Base-by-base conservation (phyloP, 345 rosid species). In the Hypericum perforatum region DNA sequence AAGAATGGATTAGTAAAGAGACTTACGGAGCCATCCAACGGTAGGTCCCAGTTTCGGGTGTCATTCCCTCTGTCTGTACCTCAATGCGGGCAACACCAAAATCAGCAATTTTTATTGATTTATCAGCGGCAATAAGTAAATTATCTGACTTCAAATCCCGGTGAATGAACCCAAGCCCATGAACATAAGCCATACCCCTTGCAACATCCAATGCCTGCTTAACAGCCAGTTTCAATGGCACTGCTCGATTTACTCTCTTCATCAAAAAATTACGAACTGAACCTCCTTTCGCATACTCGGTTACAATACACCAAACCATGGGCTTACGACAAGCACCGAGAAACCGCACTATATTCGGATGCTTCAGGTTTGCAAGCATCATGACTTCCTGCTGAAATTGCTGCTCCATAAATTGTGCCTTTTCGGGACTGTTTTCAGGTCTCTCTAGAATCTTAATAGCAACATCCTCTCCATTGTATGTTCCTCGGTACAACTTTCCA, bases 401-500 rank as follows among this genome's bases (percentile, higher is more conserved):
- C 37, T 65, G 69, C 43, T 65, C 69, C 69, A 53, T 65, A 38
- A 57, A 52, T 48, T 58, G 63, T n/a, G 63, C 63, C 36, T 12
- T 65, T 15, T 65, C 69, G 0, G 56, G 59, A 59, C 53, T 53
- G 22, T 53, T 58, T 38, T 53, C 63, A 15, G 69, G 69, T 44
- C 69, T 65, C 69, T 65, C 69, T 49, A 65, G 53, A 40, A 65
- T 58, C 63, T 65, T 65, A 32, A 65, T 53, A 9, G 69, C 69
- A 58, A 65, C 63, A 41, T 65, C 63, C 49, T 65, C 69, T 39
- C 69, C 63, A 37, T 53, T 65, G 38, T 65, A 65, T 15, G 60
- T 65, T 14, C 69, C 69, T 50, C 75, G 63, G 40, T 81, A 81
- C 22, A 81, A 62, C 65, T 78, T 81, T 36, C 88, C 88, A 72